Evolutionary conservation across 2,329 filamentous ascomycete genomes (phyloP).

Genomic region (Ascochyta clinopodiicola): DNA sequence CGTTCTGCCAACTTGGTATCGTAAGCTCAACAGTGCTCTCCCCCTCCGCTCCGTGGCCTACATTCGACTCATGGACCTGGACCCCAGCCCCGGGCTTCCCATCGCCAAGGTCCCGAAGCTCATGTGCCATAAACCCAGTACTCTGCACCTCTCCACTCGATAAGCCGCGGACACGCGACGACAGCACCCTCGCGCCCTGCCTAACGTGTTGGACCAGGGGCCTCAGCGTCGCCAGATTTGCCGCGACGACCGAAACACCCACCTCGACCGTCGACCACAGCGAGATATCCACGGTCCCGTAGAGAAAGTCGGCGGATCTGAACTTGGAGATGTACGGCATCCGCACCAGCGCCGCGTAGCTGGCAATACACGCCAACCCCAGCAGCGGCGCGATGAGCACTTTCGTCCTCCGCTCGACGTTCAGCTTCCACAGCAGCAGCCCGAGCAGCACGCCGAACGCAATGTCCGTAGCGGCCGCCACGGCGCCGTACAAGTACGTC

Average conservation of each 20-base stretch:
- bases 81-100: background rate
- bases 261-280: constrained; percentile 26
- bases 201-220: constrained; percentile 9
- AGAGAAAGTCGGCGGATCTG: constrained; percentile 23
- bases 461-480: constrained; percentile 20
- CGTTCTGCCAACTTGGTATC: background rate
- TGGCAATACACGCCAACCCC: constrained; percentile 21
- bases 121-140: background rate
- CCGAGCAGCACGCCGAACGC: constrained; percentile 34
- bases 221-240: constrained; percentile 23
- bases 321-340: constrained; percentile 26
- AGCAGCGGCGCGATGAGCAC: constrained; percentile 17
- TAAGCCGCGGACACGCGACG: background rate
- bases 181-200: background rate
- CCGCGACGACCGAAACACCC: constrained; percentile 20
- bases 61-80: background rate
- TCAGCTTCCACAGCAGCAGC: constrained; percentile 59
- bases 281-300: constrained; percentile 23
- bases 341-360: constrained; percentile 21
- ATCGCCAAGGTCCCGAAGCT: background rate
- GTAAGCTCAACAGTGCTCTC: constrained; percentile 1
- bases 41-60: background rate
- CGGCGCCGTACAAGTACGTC: constrained; percentile 46
- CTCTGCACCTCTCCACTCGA: background rate
- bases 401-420: constrained; percentile 53